Evolutionary conservation across 768 basidiomycete genomes (phyloP).

Genomic region (Russula sp.): DNA sequence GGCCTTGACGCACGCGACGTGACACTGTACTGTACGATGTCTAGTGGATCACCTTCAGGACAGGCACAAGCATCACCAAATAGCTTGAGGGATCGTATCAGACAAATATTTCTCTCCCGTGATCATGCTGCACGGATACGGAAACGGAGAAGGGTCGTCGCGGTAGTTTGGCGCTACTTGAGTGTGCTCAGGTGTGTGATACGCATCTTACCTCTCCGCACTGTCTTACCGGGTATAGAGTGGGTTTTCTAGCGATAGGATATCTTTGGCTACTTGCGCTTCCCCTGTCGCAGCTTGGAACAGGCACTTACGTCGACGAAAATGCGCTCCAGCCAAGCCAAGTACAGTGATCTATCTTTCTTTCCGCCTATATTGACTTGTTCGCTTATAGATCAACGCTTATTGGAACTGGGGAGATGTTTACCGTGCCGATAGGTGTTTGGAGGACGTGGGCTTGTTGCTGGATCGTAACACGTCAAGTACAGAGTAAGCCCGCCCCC

Average conservation of each 20-base stretch:
- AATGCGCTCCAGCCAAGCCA: conserved; percentile 93
- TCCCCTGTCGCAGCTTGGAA: conserved; percentile 59
- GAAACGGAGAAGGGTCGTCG: conserved; percentile 13
- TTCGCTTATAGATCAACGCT: conserved; percentile 64
- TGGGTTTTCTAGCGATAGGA: conserved; percentile 54
- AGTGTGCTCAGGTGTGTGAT: conserved; percentile 18
- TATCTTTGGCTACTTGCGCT: conserved; percentile 81
- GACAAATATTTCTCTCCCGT: neutral
- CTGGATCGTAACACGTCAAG: conserved; percentile 59
- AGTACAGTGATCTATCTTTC: conserved; percentile 39
- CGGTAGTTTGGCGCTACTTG: conserved; percentile 8
- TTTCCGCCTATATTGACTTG: neutral
- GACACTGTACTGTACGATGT: neutral
- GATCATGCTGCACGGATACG: conserved; percentile 13
- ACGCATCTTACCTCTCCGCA: neutral
- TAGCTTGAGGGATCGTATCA: conserved; percentile 5
- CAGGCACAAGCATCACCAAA: neutral
- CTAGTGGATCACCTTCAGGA: neutral
- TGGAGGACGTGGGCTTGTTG: conserved; percentile 60
- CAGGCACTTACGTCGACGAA: conserved; percentile 83
- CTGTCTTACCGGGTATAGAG: conserved; percentile 34
- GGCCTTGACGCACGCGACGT: neutral
- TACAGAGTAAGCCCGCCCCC: conserved; percentile 51
- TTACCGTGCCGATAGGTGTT: conserved; percentile 74
- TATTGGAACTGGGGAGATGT: conserved; percentile 93